Conservation (phyloP, 129 eudicot species). For the Oenanthe sinensis region DNA sequence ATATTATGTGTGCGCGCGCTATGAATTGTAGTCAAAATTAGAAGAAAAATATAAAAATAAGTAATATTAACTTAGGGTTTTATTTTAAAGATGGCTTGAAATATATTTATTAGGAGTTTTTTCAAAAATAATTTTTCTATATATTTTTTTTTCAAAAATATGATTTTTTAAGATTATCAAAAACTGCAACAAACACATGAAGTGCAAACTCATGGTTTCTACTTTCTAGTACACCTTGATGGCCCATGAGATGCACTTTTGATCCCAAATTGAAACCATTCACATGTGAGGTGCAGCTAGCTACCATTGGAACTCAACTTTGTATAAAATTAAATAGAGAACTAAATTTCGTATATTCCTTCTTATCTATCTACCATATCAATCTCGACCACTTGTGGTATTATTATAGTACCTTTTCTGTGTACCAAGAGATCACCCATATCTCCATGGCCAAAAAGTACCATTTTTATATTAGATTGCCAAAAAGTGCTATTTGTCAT, state of each 20-base stretch:
- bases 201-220: neutral
- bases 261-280: neutral
- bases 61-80: no score
- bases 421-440: neutral
- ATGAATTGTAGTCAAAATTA: no score
- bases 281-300: neutral
- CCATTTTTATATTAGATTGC: no score
- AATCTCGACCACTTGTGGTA: neutral
- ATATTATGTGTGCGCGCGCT: no score
- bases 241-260: neutral
- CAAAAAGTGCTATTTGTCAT: neutral
- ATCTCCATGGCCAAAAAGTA: neutral
- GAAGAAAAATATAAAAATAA: no score
- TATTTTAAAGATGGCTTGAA: no score
- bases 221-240: neutral
- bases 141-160: no score
- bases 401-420: neutral
- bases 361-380: neutral
- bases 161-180: no score
- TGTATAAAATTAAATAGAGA: neutral
- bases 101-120: no score
- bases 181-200: neutral
- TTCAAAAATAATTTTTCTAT: no score
- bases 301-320: neutral
- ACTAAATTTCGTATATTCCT: neutral